These are phyloP conservation scores for Leccinum cinnamomeum DNA, from an alignment of 1,284 basidiomycete genomes.

Conservation along the genomic window DNA sequence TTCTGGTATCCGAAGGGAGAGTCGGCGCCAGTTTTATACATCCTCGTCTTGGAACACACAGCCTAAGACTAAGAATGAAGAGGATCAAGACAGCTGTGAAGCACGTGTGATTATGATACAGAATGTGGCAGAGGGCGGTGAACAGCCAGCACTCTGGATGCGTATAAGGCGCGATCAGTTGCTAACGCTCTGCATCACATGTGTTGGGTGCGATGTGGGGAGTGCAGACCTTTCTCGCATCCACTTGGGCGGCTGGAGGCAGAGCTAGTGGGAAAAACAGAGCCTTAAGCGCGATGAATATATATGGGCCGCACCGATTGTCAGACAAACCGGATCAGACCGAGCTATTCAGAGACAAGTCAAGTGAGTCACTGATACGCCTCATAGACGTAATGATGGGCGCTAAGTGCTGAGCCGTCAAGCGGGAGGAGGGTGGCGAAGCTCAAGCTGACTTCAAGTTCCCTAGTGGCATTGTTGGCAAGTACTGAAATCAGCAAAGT, in stretches of 20 bases:
- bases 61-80: background rate
- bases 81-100: background rate
- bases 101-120: background rate
- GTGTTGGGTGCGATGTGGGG: background rate
- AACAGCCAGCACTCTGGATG: background rate
- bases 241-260: background rate
- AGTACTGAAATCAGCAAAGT: background rate
- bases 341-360: background rate
- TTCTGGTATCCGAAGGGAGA: background rate
- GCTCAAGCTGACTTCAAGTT: background rate
- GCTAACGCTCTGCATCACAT: conserved; percentile 5
- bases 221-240: background rate
- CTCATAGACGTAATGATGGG: background rate
- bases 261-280: background rate
- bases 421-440: background rate
- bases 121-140: background rate
- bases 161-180: background rate
- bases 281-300: background rate
- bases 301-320: background rate
- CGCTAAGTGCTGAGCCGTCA: background rate
- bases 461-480: background rate
- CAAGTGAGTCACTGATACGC: background rate
- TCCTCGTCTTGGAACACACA: background rate
- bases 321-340: background rate
- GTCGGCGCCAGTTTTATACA: background rate